Base-by-base conservation (phyloP, 1,284 basidiomycete species). In the Fomitopsis pinicola region DNA sequence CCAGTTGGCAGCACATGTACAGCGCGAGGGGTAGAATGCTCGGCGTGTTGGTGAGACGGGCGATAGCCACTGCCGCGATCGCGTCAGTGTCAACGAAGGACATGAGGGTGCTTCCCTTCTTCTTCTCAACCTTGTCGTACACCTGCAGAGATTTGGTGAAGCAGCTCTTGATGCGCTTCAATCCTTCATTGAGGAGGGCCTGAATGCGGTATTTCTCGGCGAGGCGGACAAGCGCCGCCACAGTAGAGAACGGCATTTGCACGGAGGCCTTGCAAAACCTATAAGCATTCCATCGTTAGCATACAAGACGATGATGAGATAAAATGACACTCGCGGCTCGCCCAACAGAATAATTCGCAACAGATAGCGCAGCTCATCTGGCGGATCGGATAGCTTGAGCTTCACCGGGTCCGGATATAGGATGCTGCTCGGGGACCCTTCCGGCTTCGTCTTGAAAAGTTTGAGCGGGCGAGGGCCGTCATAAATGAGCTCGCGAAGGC, bases 401-500 rank as follows among this genome's bases (percentile, higher is more conserved):
- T 9, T 38, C 38, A 38, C 5, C 10, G 38, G 38, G 2, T 38
- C 38, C 38, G 14, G 10, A 12, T 38, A 8, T 12, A 8, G 10
- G 38, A 15, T 38, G 14, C 14, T 15, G 38, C 38, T 15, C 10
- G 14, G 10, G 3, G 38, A 38, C 10, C 14, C 38, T 15, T 15
- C 38, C 14, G 38, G 2, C 14, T 15, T 15, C 14, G 14, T 38
- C 14, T 38, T 38, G 10, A 12, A 2, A 2, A 12, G 2, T 38
- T 38, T 38, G 38, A 38, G 14, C 8, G 38, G 14, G 38, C 14
- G 38, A 8, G 38, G 38, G 8, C 14, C 10, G 10, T 38, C 38
- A 15, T 38, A 5, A 5, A 38, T 38, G 38, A 38, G 38, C 8
- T 50, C 48, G 60, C 77, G 77, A 69, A 89, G 88, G 9, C 89